Evolutionary conservation across 257 asterid genomes (phyloP), one percentile per base, ranked within the genome.

Genomic region (Salvia hispanica): DNA sequence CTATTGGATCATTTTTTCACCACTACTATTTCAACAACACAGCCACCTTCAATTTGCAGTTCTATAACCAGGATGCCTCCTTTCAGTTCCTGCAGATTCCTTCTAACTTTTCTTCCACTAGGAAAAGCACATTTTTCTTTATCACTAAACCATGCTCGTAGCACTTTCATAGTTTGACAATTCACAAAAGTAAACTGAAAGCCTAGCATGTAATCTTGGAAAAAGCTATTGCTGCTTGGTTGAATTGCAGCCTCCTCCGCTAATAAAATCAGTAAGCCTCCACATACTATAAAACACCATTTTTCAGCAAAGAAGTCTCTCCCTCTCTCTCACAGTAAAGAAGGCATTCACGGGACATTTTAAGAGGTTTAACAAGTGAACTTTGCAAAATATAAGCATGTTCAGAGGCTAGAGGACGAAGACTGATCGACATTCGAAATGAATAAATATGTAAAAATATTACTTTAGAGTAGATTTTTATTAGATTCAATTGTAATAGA

Each of bases 231-330:
- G 61, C 37, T 9, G 37, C 36, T 47, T 15, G 58, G 36, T 48
- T 5, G 15, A 9, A 34, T 48, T 36, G 58, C 13, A 7, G 21
- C 34, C 45, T 33, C 15, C 0, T 2, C 42, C 6, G 16, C 15
- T 15, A 16, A 10, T 28, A 66, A 52, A 37, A 21, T 13, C 57
- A 65, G 51, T 6, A 13, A 6, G 45, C 4, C 46, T 3, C 28
- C 12, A 62, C 33, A n/a, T 46, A 40, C 2, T 21, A 18, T 7
- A 15, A 8, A n/a, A 3, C 16, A 6, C 28, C 21, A 46, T 45
- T 45, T 42, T 45, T 21, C 11, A 50, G 16, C 60, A 37, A 65
- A 51, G 25, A 37, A 5, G 8, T 33, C 69, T 63, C 58, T 64
- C 48, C 34, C 50, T 44, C 50, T 21, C 56, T 31, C 68, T 63